Conservation (phyloP, 768 basidiomycete genomes). For the Suillus paluster region DNA sequence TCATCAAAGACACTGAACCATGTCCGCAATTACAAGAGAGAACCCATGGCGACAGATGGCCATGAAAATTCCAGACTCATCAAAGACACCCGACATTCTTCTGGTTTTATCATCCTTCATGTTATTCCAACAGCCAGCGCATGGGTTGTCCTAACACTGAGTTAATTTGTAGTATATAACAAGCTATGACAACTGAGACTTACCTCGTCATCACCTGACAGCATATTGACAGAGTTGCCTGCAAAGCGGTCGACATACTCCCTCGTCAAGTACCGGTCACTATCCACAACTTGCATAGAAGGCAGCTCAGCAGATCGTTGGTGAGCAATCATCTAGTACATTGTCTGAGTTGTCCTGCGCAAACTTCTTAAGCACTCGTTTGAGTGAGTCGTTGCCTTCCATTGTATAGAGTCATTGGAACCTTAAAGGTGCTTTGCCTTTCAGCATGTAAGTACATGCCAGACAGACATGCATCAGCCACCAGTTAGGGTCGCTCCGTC, state of each 20-base stretch:
- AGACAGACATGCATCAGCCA: slow-evolving; percentile 10
- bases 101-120: slow-evolving; percentile 13
- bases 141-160: slow-evolving; percentile 10
- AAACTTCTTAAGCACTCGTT: not conserved
- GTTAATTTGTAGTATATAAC: too few relatives aligned
- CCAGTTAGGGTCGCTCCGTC: not conserved
- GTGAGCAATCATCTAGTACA: too few relatives aligned
- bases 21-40: slow-evolving; percentile 22
- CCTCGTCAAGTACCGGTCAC: too few relatives aligned
- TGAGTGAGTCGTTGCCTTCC: slow-evolving; percentile 16
- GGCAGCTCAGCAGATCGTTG: too few relatives aligned
- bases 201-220: too few relatives aligned
- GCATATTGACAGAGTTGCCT: too few relatives aligned
- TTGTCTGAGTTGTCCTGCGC: too few relatives aligned
- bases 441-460: slow-evolving; percentile 12
- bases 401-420: slow-evolving; percentile 9
- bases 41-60: slow-evolving; percentile 29
- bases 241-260: too few relatives aligned
- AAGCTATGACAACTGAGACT: too few relatives aligned
- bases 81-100: slow-evolving; percentile 23
- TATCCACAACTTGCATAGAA: too few relatives aligned
- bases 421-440: not conserved
- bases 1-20: slow-evolving; percentile 18
- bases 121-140: slow-evolving; percentile 21
- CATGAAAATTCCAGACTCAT: slow-evolving; percentile 19